phyloP scores from a whole-genome alignment of 2,329 filamentous ascomycete species.

The Botrytis fabae region DNA sequence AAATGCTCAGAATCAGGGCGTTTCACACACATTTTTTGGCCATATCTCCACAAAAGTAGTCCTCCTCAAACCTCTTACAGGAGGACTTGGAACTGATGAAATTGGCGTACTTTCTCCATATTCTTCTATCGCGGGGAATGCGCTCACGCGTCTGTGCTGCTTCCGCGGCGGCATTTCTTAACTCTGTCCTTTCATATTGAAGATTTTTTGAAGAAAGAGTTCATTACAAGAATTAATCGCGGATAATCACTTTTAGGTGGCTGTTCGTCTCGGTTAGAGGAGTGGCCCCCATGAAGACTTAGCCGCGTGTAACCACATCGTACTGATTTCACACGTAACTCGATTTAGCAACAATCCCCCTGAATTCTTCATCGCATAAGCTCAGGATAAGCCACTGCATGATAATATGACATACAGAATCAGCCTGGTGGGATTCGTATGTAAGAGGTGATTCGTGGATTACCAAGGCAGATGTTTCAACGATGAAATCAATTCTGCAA shows the following conservation, averaged over 20 bases:
- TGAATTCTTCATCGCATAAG: neutral
- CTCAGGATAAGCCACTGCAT: neutral
- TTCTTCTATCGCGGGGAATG: constrained; percentile 15
- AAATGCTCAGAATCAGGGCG: neutral
- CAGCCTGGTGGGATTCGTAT: neutral
- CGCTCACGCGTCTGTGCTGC: constrained; percentile 14
- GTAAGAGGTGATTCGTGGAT: neutral
- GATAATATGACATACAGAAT: constrained; percentile 10
- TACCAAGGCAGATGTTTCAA: constrained; percentile 1
- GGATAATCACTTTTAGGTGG: neutral
- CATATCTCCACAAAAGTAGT: constrained; percentile 16
- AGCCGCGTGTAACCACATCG: constrained; percentile 8
- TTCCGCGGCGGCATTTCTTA: constrained; percentile 8
- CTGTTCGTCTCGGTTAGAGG: neutral
- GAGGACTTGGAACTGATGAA: neutral
- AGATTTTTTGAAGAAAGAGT: neutral
- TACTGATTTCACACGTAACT: neutral
- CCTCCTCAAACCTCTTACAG: neutral
- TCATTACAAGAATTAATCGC: neutral
- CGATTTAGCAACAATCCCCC: constrained; percentile 17
- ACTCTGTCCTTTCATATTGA: neutral
- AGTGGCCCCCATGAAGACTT: constrained; percentile 10
- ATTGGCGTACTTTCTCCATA: neutral
- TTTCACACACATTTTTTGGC: constrained; percentile 1
- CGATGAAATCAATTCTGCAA: neutral